phyloP scores from a whole-genome alignment of 83 land plant species.

The Diphasiastrum complanatum region DNA sequence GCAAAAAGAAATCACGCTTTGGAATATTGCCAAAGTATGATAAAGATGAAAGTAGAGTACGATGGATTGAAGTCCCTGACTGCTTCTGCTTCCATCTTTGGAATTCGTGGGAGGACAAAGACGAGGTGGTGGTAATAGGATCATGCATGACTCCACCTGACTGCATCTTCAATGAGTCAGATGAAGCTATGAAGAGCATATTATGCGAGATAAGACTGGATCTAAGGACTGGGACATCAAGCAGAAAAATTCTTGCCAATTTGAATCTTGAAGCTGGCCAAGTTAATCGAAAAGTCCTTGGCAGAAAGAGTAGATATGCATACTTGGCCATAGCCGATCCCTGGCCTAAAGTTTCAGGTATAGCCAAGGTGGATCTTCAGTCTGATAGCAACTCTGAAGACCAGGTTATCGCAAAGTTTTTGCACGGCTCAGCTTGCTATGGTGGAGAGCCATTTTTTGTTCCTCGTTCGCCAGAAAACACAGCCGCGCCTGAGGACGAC shows the following conservation, averaged over 20 bases:
- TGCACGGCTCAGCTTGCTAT: conserved; percentile 36
- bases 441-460: conserved; percentile 76
- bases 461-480: conserved; percentile 16
- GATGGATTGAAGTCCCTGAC: conserved; percentile 50
- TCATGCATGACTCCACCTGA: conserved; percentile 84
- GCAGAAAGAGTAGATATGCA: conserved; percentile 43
- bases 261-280: conserved; percentile 65
- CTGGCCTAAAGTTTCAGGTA: conserved; percentile 68
- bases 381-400: conserved; percentile 5
- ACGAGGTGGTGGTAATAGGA: conserved; percentile 55
- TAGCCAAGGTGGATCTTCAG: conserved; percentile 64
- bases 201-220: conserved; percentile 55
- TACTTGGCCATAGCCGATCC: conserved; percentile 71
- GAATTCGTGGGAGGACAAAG: conserved; percentile 46
- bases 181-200: conserved; percentile 33
- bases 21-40: conserved; percentile 44
- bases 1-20: conserved; percentile 35
- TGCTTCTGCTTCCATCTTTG: conserved; percentile 60
- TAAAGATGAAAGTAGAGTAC: conserved; percentile 19
- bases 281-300: conserved; percentile 49
- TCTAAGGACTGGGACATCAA: conserved; percentile 42
- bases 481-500: conserved; percentile 47
- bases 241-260: conserved; percentile 36
- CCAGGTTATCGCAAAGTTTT: conserved; percentile 29
- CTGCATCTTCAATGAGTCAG: conserved; percentile 53